Evolutionary conservation across 192 early-diverging fungal species (phyloP).

Genomic region (Linderina pennispora): DNA sequence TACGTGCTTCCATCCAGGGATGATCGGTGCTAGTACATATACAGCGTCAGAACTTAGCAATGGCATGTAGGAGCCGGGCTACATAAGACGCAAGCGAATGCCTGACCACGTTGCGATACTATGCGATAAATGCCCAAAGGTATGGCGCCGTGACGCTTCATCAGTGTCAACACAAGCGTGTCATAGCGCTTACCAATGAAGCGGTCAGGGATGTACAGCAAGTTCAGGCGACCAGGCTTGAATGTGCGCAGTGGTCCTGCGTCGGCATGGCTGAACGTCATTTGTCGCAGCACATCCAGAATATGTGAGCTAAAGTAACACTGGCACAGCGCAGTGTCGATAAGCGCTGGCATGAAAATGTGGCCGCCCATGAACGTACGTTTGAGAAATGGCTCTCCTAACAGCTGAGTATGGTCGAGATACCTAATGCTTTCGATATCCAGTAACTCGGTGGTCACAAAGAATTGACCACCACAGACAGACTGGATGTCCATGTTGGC

Average conservation of each 20-base stretch:
- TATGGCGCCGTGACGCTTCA: constrained; percentile 35
- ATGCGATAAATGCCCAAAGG: constrained; percentile 39
- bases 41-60: constrained; percentile 25
- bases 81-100: constrained; percentile 40
- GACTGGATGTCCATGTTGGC: constrained; percentile 44
- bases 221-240: constrained; percentile 10
- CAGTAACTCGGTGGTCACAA: constrained; percentile 36
- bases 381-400: constrained; percentile 37
- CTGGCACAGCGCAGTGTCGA: constrained; percentile 41
- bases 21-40: constrained; percentile 32
- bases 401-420: constrained; percentile 40
- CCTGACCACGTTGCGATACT: constrained; percentile 22
- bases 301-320: constrained; percentile 48
- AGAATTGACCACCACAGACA: constrained; percentile 26
- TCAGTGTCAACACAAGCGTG: constrained; percentile 31
- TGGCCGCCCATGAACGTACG: constrained; percentile 46
- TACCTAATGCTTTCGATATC: constrained; percentile 36
- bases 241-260: constrained; percentile 4
- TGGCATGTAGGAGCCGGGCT: constrained; percentile 23
- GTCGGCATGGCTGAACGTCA: constrained; percentile 40
- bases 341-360: constrained; percentile 38
- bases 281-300: constrained; percentile 31
- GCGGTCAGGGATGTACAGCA: constrained; percentile 20
- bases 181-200: constrained; percentile 35
- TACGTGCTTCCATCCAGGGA: constrained; percentile 26